Evolutionary conservation across 148 eudicot genomes (phyloP).

Genomic region (Rhododendron ovatum): DNA sequence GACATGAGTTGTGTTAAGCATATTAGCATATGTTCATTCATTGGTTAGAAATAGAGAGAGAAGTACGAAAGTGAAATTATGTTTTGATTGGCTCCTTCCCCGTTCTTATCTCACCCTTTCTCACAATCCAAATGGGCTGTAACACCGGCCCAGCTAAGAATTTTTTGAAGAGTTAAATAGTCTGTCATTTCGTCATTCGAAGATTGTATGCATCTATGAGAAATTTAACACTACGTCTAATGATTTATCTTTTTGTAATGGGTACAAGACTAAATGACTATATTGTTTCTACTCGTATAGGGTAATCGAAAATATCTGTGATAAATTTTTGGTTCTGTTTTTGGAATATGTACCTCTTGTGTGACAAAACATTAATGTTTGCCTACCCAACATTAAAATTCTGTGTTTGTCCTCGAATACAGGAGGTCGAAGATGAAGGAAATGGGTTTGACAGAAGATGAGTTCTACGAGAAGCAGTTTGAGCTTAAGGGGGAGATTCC

Average conservation of each 20-base stretch:
- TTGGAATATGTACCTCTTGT: not conserved
- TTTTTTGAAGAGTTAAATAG: not conserved
- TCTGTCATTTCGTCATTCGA: not conserved
- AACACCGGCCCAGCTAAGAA: not conserved
- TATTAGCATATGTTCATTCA: too few relatives aligned
- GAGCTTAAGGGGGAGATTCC: constrained; percentile 74
- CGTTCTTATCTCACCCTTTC: not conserved
- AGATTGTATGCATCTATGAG: not conserved
- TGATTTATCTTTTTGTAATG: not conserved
- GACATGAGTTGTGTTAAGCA: too few relatives aligned
- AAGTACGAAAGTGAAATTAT: not conserved
- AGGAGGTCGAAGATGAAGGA: constrained; percentile 52
- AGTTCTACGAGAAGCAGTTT: constrained; percentile 74
- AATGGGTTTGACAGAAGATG: constrained; percentile 82
- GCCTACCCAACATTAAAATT: not conserved
- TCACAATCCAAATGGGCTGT: too few relatives aligned
- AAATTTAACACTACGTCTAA: not conserved
- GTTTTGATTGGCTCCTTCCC: not conserved
- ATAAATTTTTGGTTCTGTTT: not conserved
- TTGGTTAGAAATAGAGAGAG: not conserved
- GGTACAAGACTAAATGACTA: not conserved
- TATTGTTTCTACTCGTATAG: not conserved
- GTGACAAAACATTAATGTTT: not conserved
- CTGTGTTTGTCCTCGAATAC: not conserved
- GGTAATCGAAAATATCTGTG: not conserved